These are phyloP conservation scores for Leccinum arenicola DNA, from an alignment of 768 basidiomycete genomes.

Conservation along the genomic window DNA sequence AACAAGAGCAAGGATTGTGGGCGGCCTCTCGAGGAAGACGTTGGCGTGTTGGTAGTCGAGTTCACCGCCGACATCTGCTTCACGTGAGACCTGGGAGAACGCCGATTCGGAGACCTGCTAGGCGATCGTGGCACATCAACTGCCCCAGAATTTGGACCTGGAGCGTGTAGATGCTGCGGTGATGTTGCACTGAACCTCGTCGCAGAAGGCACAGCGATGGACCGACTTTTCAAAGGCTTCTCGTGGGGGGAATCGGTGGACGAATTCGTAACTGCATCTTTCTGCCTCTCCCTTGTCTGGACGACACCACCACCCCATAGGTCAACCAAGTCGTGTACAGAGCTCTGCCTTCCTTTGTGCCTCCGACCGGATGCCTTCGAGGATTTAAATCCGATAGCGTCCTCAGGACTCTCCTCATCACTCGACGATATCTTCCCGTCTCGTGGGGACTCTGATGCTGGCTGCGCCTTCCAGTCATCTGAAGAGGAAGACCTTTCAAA, in stretches of 20 bases:
- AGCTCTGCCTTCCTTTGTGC: slow-evolving; percentile 62
- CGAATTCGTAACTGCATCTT: slow-evolving; percentile 19
- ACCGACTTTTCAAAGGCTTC: slow-evolving; percentile 21
- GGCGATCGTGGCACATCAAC: slow-evolving; percentile 25
- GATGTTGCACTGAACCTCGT: slow-evolving; percentile 22
- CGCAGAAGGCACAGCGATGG: slow-evolving; percentile 17
- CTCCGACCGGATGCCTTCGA: slow-evolving; percentile 29
- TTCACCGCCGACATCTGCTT: slow-evolving; percentile 31
- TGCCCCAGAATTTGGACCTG: slow-evolving; percentile 13
- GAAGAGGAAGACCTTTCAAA: slow-evolving; percentile 30
- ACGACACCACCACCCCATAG: slow-evolving; percentile 62
- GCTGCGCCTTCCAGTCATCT: slow-evolving; percentile 50
- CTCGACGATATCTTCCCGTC: slow-evolving; percentile 46
- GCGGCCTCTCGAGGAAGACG: slow-evolving; percentile 49
- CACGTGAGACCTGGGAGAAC: slow-evolving; percentile 27
- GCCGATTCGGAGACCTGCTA: slow-evolving; percentile 28
- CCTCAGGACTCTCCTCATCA: slow-evolving; percentile 55
- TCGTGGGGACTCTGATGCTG: slow-evolving; percentile 24
- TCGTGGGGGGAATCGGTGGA: slow-evolving; percentile 17
- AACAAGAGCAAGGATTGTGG: slow-evolving; percentile 84
- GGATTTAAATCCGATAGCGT: slow-evolving; percentile 33
- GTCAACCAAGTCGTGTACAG: slow-evolving; percentile 81
- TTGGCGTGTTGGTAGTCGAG: slow-evolving; percentile 20
- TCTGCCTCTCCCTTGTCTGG: slow-evolving; percentile 43
- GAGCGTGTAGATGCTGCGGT: slow-evolving; percentile 25